These are phyloP conservation scores for Sordariomycetes sp. DNA, from an alignment of 2,329 filamentous ascomycete species.

Conservation along the genomic window DNA sequence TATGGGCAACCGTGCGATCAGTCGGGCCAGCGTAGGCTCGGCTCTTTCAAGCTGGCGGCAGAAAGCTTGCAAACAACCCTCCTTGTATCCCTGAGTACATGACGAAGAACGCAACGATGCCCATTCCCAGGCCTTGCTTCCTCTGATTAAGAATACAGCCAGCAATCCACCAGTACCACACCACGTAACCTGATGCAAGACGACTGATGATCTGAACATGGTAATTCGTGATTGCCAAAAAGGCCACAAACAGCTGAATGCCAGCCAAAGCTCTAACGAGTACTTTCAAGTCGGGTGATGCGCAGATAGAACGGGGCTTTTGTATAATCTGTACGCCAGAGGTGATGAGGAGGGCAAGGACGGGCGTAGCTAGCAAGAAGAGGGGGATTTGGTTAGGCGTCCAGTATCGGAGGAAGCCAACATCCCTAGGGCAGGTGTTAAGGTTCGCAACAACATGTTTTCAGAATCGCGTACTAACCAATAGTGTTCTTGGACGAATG, in stretches of 20 bases:
- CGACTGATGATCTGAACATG: slow-evolving; percentile 93
- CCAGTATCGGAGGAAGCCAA: slow-evolving; percentile 87
- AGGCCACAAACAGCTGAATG: slow-evolving; percentile 62
- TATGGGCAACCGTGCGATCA: too few relatives aligned
- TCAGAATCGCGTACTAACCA: slow-evolving; percentile 51
- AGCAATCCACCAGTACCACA: slow-evolving; percentile 83
- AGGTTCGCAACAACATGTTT: slow-evolving; percentile 8
- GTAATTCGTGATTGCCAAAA: slow-evolving; percentile 67
- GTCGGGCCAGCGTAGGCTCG: too few relatives aligned
- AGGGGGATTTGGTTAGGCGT: slow-evolving; percentile 76
- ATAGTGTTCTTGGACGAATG: slow-evolving; percentile 81
- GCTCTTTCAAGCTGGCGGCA: slow-evolving; percentile 52
- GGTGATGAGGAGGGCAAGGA: slow-evolving; percentile 52
- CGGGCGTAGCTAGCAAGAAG: slow-evolving; percentile 74
- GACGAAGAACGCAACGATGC: slow-evolving; percentile 58
- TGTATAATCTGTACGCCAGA: slow-evolving; percentile 43
- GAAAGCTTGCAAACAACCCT: slow-evolving; percentile 76
- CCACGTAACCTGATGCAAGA: slow-evolving; percentile 76
- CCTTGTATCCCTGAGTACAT: slow-evolving; percentile 80
- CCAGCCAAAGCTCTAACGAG: slow-evolving; percentile 53
- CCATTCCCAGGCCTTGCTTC: slow-evolving; percentile 17
- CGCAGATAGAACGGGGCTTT: slow-evolving; percentile 9
- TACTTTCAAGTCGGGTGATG: slow-evolving; percentile 2
- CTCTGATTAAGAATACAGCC: slow-evolving; percentile 26
- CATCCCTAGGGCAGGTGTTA: slow-evolving; percentile 53